Conservation (phyloP, 1,284 basidiomycete genomes). For the Ceratobasidium sp. region DNA sequence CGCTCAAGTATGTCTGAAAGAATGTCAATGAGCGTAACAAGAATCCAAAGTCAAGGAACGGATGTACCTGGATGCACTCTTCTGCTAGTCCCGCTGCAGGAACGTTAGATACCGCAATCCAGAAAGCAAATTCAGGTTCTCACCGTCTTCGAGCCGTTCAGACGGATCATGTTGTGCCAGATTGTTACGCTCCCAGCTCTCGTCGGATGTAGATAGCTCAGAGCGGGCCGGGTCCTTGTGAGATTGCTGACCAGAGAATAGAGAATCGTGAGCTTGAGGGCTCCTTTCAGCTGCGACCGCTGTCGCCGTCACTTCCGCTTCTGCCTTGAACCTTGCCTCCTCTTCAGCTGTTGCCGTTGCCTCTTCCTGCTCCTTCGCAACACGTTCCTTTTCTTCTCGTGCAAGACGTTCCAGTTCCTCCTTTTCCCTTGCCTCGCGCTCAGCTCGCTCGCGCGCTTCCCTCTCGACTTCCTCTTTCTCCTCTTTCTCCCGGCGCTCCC, state of each 20-base stretch:
- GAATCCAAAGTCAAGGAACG: neutral
- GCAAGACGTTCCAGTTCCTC: conserved; percentile 52
- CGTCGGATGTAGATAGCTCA: neutral
- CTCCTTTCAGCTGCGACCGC: conserved; percentile 49
- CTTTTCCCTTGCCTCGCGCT: conserved; percentile 52
- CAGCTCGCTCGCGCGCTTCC: conserved; percentile 50
- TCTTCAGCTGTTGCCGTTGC: conserved; percentile 61
- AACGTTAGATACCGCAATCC: neutral
- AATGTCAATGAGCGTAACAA: neutral
- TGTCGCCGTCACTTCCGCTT: conserved; percentile 66
- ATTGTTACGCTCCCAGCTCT: neutral
- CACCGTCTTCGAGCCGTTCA: neutral
- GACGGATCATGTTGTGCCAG: neutral
- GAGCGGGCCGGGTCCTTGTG: too few relatives aligned
- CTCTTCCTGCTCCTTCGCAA: conserved; percentile 64
- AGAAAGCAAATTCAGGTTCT: neutral
- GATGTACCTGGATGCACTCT: conserved; percentile 54
- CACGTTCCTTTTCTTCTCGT: conserved; percentile 48
- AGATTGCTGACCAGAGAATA: too few relatives aligned
- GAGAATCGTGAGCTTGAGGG: too few relatives aligned
- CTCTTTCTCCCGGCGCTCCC: conserved; percentile 29
- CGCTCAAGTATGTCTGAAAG: conserved; percentile 71
- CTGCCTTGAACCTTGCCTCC: conserved; percentile 60
- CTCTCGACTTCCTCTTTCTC: conserved; percentile 50
- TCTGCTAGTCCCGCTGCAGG: neutral